A percentile compares a stretch with the other conserved stretches of the same genome.
phyloP scores from a whole-genome alignment of 768 basidiomycete genomes.

The Termitomyces sp. region DNA sequence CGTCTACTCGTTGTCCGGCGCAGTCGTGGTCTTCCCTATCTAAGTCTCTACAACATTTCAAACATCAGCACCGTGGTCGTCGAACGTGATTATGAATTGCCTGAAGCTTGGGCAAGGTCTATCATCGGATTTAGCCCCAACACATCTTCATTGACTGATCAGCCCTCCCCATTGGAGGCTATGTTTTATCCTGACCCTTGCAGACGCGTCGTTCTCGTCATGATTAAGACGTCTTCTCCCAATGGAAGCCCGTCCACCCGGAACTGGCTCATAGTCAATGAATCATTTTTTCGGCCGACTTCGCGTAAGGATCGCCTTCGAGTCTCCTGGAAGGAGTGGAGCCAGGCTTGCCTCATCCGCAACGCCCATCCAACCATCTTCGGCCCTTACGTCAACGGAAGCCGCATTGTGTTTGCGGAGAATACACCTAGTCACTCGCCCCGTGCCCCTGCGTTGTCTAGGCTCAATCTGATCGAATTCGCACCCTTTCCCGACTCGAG shows the following conservation, averaged over 20 bases:
- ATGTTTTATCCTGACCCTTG: constrained; percentile 55
- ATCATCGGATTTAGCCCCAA: constrained; percentile 45
- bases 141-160: constrained; percentile 31
- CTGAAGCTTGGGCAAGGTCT: constrained; percentile 43
- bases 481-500: constrained; percentile 32
- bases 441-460: constrained; percentile 15
- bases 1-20: constrained; percentile 37
- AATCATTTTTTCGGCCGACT: constrained; percentile 42
- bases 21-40: constrained; percentile 26
- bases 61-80: constrained; percentile 34
- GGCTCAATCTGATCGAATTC: constrained; percentile 40
- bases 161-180: constrained; percentile 31
- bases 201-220: constrained; percentile 41
- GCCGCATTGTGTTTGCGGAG: constrained; percentile 40
- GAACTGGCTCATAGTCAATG: constrained; percentile 51
- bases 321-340: constrained; percentile 55
- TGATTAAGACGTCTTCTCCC: constrained; percentile 33
- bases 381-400: constrained; percentile 40
- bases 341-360: constrained; percentile 41
- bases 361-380: constrained; percentile 29
- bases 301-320: constrained; percentile 35
- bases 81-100: constrained; percentile 52
- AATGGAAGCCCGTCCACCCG: constrained; percentile 23
- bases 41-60: constrained; percentile 42
- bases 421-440: constrained; percentile 18